Percentiles rank a stretch among this genome's conserved stretches.
Evolutionary conservation across 805 yeast species (phyloP).

Genomic region (Kregervanrija delftensis): DNA sequence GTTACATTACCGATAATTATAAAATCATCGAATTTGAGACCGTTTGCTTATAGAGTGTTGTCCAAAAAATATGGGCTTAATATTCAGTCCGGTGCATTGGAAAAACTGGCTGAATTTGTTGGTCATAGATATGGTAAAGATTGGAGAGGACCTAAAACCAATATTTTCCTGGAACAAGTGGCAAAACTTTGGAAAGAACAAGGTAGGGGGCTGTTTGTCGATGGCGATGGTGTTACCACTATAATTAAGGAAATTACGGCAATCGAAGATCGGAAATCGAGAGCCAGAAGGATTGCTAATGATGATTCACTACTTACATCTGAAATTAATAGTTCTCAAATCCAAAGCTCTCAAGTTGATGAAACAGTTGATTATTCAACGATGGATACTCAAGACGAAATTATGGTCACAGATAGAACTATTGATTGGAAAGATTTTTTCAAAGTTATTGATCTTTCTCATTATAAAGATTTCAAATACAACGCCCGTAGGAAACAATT

Average conservation of each 20-base stretch:
- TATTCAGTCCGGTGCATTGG: conserved; percentile 78
- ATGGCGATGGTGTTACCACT: conserved; percentile 58
- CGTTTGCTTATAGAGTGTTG: conserved; percentile 81
- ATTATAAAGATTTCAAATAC: conserved; percentile 60
- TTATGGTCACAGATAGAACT: background rate
- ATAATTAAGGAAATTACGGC: conserved; percentile 50
- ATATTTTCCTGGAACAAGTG: conserved; percentile 63
- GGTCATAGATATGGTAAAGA: conserved; percentile 77
- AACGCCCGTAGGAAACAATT: conserved; percentile 59
- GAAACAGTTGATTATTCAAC: conserved; percentile 1
- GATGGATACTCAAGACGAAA: background rate
- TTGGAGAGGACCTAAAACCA: conserved; percentile 70
- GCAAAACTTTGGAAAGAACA: conserved; percentile 85
- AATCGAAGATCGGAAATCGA: conserved; percentile 9
- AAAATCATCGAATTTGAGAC: conserved; percentile 78
- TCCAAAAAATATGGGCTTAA: conserved; percentile 92
- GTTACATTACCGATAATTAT: conserved; percentile 59
- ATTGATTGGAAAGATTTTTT: conserved; percentile 72
- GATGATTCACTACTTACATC: conserved; percentile 4
- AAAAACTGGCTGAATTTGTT: conserved; percentile 62
- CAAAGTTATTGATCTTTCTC: conserved; percentile 53
- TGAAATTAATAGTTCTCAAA: conserved; percentile 4
- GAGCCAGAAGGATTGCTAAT: conserved; percentile 1
- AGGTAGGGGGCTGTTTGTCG: conserved; percentile 80
- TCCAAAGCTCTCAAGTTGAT: background rate